Percentiles rank a stretch among this genome's conserved stretches.
phyloP scores from a whole-genome alignment of 495 filamentous ascomycete species.

The Penicillium cinerascens region DNA sequence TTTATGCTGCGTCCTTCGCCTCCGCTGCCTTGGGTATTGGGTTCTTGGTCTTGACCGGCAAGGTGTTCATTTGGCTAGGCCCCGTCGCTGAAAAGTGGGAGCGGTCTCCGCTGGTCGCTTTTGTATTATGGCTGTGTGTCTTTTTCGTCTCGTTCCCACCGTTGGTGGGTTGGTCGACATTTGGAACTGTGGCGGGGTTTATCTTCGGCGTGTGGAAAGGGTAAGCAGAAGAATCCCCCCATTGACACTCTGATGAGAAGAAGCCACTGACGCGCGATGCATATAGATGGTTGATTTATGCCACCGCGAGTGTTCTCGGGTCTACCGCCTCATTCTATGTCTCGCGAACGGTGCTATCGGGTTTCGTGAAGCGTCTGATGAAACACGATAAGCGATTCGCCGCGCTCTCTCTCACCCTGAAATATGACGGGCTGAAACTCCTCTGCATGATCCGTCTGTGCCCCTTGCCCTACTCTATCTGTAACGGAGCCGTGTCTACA shows the following conservation, averaged over 20 bases:
- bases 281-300: conserved; percentile 73
- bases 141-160: conserved; percentile 85
- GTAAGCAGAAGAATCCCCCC: conserved; percentile 33
- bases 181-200: conserved; percentile 83
- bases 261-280: conserved; percentile 3
- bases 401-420: conserved; percentile 62
- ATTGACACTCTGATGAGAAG: background rate
- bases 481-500: conserved; percentile 90
- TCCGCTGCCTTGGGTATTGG: conserved; percentile 54
- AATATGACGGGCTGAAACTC: conserved; percentile 82
- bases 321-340: conserved; percentile 74
- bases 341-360: conserved; percentile 70
- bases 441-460: conserved; percentile 92
- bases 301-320: conserved; percentile 72
- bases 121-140: conserved; percentile 73
- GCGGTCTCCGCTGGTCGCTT: conserved; percentile 63
- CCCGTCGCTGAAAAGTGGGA: conserved; percentile 73
- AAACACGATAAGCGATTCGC: conserved; percentile 76
- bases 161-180: conserved; percentile 83
- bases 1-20: conserved; percentile 47
- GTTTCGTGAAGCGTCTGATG: conserved; percentile 74
- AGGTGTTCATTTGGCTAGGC: conserved; percentile 67
- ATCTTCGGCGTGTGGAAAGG: conserved; percentile 91
- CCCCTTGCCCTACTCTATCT: conserved; percentile 89
- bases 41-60: conserved; percentile 71